Conservation (phyloP, 768 basidiomycete genomes). For the Naganishia vaughanmartiniae region DNA sequence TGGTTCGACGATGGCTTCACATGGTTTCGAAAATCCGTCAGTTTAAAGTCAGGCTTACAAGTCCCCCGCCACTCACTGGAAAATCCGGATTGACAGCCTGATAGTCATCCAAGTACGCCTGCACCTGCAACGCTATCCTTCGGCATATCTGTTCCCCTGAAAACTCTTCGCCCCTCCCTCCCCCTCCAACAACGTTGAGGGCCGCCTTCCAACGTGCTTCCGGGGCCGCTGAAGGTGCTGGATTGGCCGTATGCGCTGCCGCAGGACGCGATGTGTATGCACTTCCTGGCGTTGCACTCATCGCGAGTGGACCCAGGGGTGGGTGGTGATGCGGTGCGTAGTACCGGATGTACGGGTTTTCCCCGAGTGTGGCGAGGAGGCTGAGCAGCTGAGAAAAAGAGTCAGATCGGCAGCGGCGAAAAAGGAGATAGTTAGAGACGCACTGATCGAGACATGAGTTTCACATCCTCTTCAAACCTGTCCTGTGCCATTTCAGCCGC, state of each 20-base stretch:
- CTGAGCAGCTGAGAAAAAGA: slow-evolving; percentile 65
- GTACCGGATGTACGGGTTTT: slow-evolving; percentile 89
- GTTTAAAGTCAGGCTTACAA: neutral
- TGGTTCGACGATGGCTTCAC: slow-evolving; percentile 24
- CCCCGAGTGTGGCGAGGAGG: slow-evolving; percentile 81
- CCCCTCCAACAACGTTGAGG: slow-evolving; percentile 34
- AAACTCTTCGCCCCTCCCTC: slow-evolving; percentile 48
- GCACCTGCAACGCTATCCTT: slow-evolving; percentile 79
- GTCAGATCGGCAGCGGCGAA: neutral
- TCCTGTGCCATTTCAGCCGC: slow-evolving; percentile 66
- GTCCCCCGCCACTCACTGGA: slow-evolving; percentile 61
- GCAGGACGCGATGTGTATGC: slow-evolving; percentile 1
- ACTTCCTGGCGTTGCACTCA: slow-evolving; percentile 52
- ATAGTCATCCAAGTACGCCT: slow-evolving; percentile 78
- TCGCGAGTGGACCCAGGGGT: slow-evolving; percentile 80
- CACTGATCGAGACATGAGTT: slow-evolving; percentile 56
- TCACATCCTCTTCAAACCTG: slow-evolving; percentile 81
- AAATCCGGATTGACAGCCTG: slow-evolving; percentile 82
- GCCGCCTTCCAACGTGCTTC: slow-evolving; percentile 49
- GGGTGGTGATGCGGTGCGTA: slow-evolving; percentile 78
- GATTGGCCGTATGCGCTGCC: slow-evolving; percentile 12
- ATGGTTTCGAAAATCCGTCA: neutral
- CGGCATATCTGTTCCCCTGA: slow-evolving; percentile 76
- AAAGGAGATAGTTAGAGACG: neutral
- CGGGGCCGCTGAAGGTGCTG: slow-evolving; percentile 32